Conservation (phyloP, 2,329 filamentous ascomycete genomes). For the Penicillium sp. region DNA sequence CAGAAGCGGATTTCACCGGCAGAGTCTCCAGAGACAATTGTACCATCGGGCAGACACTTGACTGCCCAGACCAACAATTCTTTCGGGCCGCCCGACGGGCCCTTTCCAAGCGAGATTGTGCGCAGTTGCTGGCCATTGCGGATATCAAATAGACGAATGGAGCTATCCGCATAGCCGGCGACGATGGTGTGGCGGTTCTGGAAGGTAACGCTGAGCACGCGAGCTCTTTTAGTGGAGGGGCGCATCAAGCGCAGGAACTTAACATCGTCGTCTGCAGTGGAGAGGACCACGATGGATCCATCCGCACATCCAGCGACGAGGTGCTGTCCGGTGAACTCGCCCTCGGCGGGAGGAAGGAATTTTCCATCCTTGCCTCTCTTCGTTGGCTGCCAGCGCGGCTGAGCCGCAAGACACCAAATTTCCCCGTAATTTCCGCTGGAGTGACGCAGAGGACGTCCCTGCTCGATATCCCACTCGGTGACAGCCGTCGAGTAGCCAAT, state of each 20-base stretch:
- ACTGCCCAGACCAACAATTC: conserved; percentile 92
- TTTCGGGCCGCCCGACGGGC: conserved; percentile 72
- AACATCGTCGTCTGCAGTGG: conserved; percentile 79
- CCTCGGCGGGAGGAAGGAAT: conserved; percentile 32
- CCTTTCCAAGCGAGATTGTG: conserved; percentile 81
- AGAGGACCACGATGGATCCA: conserved; percentile 82
- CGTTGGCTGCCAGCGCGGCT: conserved; percentile 59
- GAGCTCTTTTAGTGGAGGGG: conserved; percentile 76
- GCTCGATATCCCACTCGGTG: conserved; percentile 90
- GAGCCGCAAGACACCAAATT: conserved; percentile 92
- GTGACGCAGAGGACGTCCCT: conserved; percentile 72
- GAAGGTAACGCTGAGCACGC: conserved; percentile 88
- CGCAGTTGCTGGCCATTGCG: conserved; percentile 72
- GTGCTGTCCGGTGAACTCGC: conserved; percentile 54
- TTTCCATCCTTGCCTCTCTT: conserved; percentile 39
- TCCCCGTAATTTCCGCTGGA: conserved; percentile 91
- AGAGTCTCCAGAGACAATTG: conserved; percentile 92
- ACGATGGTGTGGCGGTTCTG: conserved; percentile 79
- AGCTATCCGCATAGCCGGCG: conserved; percentile 93
- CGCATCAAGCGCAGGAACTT: conserved; percentile 75
- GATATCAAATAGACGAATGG: conserved; percentile 87
- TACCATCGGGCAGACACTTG: conserved; percentile 79
- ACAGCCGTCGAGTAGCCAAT: conserved; percentile 90
- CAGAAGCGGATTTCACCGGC: conserved; percentile 91
- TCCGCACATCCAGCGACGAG: conserved; percentile 88